Evolutionary conservation across 169 alveolate species (phyloP), one percentile per base, ranked within the genome.

Genomic region (Prorocentrum cordatum): DNA sequence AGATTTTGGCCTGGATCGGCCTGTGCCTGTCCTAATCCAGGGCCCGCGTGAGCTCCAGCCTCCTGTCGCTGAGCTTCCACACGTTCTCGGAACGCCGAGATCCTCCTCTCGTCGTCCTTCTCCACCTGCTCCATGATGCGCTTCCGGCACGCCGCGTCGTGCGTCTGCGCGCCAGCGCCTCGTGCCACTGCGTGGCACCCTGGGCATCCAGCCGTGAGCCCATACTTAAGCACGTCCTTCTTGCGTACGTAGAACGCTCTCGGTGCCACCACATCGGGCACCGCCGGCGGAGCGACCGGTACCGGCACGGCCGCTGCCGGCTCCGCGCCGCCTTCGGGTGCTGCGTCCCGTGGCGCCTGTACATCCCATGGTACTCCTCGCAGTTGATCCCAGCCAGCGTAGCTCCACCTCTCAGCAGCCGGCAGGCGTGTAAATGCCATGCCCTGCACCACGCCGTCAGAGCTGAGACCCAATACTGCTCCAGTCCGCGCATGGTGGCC

Each of bases 401-500:
- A 1, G 24, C 32, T 26, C 87, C 87, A 77, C 0, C 87, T 22
- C 9, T 58, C 45, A 2, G 33, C 6, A 22, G n/a, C 62, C 0
- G 62, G 12, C 22, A 77, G 72, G 7, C 87, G 22, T 31, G 24
- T 33, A 9, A 33, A 71, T 3, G 32, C 64, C 1, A 22, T n/a
- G 26, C 87, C 87, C 22, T 36, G 5, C 61, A 26, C 29, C 33
- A 58, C 67, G 20, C 87, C 87, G 3, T 75, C 87, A 35, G 73
- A 26, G 24, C 36, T 75, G 50, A 75, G 58, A 6, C 87, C 87
- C 67, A 75, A 3, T 27, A 75, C 72, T 2, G 87, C 72, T 14
- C 50, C 50, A 3, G 62, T 54, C 45, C 86, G 87, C 22, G 87
- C 72, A 75, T 58, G 87, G 35, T 58, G 87, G 10, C 87, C 87